Evolutionary conservation across 2,329 filamentous ascomycete species (phyloP).

Genomic region (Alternaria arborescens): DNA sequence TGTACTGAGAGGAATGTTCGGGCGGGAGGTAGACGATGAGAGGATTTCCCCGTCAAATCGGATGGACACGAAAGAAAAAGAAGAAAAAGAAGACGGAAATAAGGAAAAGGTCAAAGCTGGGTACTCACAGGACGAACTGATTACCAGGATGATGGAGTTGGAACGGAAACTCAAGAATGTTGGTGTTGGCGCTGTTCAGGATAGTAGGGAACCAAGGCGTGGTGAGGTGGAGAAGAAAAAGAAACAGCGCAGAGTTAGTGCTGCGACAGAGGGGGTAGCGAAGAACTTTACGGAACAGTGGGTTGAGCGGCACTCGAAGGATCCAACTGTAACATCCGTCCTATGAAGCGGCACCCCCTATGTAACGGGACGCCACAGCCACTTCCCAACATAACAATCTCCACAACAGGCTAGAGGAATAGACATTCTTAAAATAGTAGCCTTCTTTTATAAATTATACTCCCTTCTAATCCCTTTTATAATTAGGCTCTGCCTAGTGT

Average conservation of each 20-base stretch:
- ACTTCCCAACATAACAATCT: too few relatives aligned
- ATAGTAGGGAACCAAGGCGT: background rate
- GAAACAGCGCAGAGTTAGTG: background rate
- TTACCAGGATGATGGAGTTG: conserved; percentile 23
- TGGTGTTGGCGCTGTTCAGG: conserved; percentile 9
- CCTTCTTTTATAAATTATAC: too few relatives aligned
- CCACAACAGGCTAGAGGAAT: too few relatives aligned
- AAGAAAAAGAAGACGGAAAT: background rate
- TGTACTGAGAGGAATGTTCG: conserved; percentile 48
- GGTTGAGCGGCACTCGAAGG: conserved; percentile 29
- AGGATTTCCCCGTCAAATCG: accelerated
- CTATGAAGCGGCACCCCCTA: too few relatives aligned
- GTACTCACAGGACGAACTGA: background rate
- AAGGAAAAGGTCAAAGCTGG: background rate
- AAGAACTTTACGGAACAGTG: conserved; percentile 29
- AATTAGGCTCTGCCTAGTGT: too few relatives aligned
- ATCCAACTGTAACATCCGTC: conserved; percentile 6
- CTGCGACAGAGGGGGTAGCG: conserved; percentile 15
- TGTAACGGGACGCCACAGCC: too few relatives aligned
- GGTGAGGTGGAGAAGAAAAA: background rate
- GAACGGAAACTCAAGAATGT: conserved; percentile 35
- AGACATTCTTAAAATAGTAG: too few relatives aligned
- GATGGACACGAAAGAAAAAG: too few relatives aligned
- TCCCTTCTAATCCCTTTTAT: too few relatives aligned
- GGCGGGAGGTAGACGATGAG: background rate